A percentile compares a stretch with the other conserved stretches of the same genome.
Evolutionary conservation across 2,329 filamentous ascomycete genomes (phyloP).

Genomic region (Trichoderma hamatum): DNA sequence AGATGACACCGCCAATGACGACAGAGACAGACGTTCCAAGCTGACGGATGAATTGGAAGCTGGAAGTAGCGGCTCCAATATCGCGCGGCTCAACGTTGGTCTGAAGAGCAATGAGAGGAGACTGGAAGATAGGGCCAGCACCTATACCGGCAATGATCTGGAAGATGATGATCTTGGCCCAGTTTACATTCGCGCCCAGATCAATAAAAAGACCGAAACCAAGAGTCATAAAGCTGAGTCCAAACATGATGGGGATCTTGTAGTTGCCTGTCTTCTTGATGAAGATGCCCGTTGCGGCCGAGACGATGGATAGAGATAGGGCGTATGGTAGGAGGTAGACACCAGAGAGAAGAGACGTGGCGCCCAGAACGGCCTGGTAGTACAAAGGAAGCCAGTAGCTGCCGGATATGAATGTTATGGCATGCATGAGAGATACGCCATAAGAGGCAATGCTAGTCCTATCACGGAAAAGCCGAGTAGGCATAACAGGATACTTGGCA

Average conservation of each 20-base stretch:
- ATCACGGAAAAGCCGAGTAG: conserved; percentile 68
- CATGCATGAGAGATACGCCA: conserved; percentile 70
- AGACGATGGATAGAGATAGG: conserved; percentile 66
- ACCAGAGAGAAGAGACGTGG: conserved; percentile 70
- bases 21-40: conserved; percentile 69
- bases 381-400: conserved; percentile 85
- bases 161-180: conserved; percentile 61
- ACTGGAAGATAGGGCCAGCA: conserved; percentile 70
- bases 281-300: conserved; percentile 58
- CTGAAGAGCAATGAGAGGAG: conserved; percentile 69
- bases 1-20: conserved; percentile 76
- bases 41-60: conserved; percentile 69
- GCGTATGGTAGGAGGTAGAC: conserved; percentile 75
- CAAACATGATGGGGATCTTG: conserved; percentile 60
- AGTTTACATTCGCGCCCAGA: conserved; percentile 58
- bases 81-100: conserved; percentile 63
- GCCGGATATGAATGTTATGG: conserved; percentile 74
- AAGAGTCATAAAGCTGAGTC: conserved; percentile 62
- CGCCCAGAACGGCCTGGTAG: conserved; percentile 75
- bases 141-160: conserved; percentile 67
- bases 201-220: conserved; percentile 68
- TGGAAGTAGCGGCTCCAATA: conserved; percentile 69
- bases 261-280: conserved; percentile 70
- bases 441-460: conserved; percentile 68
- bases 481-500: conserved; percentile 78